Evolutionary conservation across 257 asterid species (phyloP), one percentile per base, ranked within the genome.

Genomic region (Rehmannia glutinosa): DNA sequence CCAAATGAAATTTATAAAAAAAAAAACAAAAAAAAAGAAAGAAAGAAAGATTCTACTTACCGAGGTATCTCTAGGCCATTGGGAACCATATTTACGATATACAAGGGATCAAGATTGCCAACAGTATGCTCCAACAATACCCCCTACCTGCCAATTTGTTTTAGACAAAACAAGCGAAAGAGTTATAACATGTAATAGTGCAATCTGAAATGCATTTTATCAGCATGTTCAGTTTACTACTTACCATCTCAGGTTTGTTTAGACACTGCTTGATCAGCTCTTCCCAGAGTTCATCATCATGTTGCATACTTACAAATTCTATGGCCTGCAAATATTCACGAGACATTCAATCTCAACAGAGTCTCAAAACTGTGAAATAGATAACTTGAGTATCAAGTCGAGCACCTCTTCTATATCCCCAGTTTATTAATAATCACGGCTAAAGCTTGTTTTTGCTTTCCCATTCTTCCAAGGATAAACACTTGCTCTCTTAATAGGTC

Each of bases 251-350:
- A 28, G 98, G 97, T 81, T 89, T 91, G 86, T 91, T 78, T 63
- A 94, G 83, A 58, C 98, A 87, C 70, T 91, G 98, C 70, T 81
- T 86, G 54, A 94, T 91, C 45, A 94, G 80, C 79, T 94, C 98
- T 68, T 94, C 99, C 99, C 99, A 94, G 46, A 94, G 98, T 58
- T 91, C 99, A 77, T 94, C 99, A 73, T 94, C 99, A 43, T 94
- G 91, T 73, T 95, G 97, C 91, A 79, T 83, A 52, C 91, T 87
- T 35, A 89, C 99, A 78, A 91, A 95, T 82, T 95, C 99, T 64
- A 95, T 88, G 64, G 99, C 99, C 97, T 94, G 87, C 71, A 73
- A 36, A 60, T 46, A 62, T 41, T 75, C 76, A 82, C 36, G n/a
- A 66, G 68, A 66, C 68, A 42, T 74, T 10, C 21, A 68, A 64